phyloP scores from a whole-genome alignment of 495 filamentous ascomycete species.

The Xylaria venustula region DNA sequence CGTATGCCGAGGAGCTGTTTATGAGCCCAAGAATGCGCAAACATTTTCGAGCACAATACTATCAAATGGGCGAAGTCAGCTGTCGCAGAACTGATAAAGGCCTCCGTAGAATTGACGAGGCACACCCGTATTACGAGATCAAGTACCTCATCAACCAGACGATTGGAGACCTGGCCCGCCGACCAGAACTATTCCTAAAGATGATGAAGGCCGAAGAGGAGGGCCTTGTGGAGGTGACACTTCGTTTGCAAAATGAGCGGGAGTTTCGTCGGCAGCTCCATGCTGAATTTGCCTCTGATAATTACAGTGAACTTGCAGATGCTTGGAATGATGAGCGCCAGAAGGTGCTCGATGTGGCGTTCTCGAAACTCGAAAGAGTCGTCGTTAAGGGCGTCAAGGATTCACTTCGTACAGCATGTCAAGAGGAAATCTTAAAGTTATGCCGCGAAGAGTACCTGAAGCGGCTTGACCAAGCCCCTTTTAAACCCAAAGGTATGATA shows the following conservation, averaged over 20 bases:
- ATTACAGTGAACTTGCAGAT: slow-evolving; percentile 91
- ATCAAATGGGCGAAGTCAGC: slow-evolving; percentile 76
- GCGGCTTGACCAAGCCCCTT: slow-evolving; percentile 90
- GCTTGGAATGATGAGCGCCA: slow-evolving; percentile 87
- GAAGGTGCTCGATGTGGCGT: slow-evolving; percentile 78
- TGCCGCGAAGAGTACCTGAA: slow-evolving; percentile 83
- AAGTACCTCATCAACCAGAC: slow-evolving; percentile 92
- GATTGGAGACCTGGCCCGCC: slow-evolving; percentile 71
- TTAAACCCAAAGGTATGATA: slow-evolving; percentile 91
- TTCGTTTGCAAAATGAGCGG: slow-evolving; percentile 71
- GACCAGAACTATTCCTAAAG: slow-evolving; percentile 84
- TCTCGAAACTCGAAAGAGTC: slow-evolving; percentile 75
- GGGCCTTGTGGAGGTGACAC: slow-evolving; percentile 78
- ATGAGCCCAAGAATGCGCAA: slow-evolving; percentile 89
- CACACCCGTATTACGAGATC: slow-evolving; percentile 95
- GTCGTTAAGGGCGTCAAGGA: slow-evolving; percentile 92
- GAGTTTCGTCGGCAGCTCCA: slow-evolving; percentile 72
- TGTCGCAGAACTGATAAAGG: slow-evolving; percentile 92
- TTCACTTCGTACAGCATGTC: slow-evolving; percentile 83
- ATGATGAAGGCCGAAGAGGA: slow-evolving; percentile 98
- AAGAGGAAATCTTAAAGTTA: slow-evolving; percentile 77
- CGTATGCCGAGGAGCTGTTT: slow-evolving; percentile 89
- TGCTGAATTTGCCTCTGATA: slow-evolving; percentile 84
- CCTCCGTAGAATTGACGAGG: slow-evolving; percentile 88
- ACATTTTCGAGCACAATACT: slow-evolving; percentile 76